A percentile compares a stretch with the other conserved stretches of the same genome.
phyloP scores from a whole-genome alignment of 2,329 filamentous ascomycete genomes.

The Scortechinia acanthostroma region DNA sequence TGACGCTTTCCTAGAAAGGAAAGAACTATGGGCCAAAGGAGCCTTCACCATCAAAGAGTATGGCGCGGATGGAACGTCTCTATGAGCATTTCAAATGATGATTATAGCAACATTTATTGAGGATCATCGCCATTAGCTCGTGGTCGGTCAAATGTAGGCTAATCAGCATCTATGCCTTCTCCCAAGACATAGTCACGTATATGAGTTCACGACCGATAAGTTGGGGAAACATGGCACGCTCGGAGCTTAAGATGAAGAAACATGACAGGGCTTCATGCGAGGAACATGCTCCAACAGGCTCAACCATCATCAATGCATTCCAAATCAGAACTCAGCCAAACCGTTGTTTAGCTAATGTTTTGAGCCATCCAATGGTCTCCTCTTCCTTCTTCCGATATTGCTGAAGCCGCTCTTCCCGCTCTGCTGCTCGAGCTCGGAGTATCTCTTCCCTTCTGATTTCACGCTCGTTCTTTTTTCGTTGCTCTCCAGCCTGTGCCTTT shows the following conservation, averaged over 20 bases:
- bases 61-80: too few species aligned
- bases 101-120: too few species aligned
- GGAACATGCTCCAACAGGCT: background rate
- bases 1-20: too few species aligned
- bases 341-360: constrained; percentile 69
- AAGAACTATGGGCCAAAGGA: too few species aligned
- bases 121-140: too few species aligned
- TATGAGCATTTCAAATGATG: too few species aligned
- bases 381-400: constrained; percentile 73
- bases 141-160: too few species aligned
- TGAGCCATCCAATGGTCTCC: constrained; percentile 75
- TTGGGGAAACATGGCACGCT: too few species aligned
- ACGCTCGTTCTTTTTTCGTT: constrained; percentile 74
- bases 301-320: background rate
- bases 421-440: constrained; percentile 64
- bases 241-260: background rate
- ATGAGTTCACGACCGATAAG: too few species aligned
- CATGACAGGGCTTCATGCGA: background rate
- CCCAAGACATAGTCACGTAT: too few species aligned
- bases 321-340: constrained; percentile 43
- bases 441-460: constrained; percentile 79
- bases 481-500: constrained; percentile 53
- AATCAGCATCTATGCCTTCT: too few species aligned
- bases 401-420: constrained; percentile 71
- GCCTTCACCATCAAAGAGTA: too few species aligned